A percentile compares a stretch with the other conserved stretches of the same genome.
These are phyloP conservation scores for Blastobotrys parvus DNA, from an alignment of 805 yeast species.

Conservation along the genomic window DNA sequence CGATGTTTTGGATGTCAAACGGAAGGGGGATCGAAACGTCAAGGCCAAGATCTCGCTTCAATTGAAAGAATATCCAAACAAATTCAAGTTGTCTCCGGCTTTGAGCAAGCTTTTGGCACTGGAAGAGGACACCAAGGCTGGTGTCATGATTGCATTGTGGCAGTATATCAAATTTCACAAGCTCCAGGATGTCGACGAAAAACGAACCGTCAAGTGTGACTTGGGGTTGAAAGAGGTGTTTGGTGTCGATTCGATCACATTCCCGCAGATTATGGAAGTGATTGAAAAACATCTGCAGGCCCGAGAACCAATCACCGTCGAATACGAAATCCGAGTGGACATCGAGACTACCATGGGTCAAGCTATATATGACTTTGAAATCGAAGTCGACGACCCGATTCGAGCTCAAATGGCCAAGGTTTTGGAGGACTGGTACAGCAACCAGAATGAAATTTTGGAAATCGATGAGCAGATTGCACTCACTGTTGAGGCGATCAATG, in stretches of 20 bases:
- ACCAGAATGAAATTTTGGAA: conserved; percentile 35
- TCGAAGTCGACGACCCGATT: conserved; percentile 37
- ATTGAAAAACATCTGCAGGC: conserved; percentile 64
- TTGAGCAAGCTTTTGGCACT: conserved; percentile 67
- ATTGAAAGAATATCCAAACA: conserved; percentile 66
- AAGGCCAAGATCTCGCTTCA: conserved; percentile 69
- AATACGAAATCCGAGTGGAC: conserved; percentile 69
- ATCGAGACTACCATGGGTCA: conserved; percentile 71
- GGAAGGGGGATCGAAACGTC: conserved; percentile 62
- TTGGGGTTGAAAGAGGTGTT: conserved; percentile 37
- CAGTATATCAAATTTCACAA: conserved; percentile 64
- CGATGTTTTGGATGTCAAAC: conserved; percentile 83
- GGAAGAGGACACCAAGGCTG: conserved; percentile 77
- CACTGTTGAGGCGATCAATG: conserved; percentile 43
- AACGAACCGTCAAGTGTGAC: conserved; percentile 45
- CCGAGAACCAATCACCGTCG: conserved; percentile 67
- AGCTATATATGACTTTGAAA: conserved; percentile 65
- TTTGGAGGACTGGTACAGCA: conserved; percentile 32
- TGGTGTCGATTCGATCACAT: conserved; percentile 45
- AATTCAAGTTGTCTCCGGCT: conserved; percentile 54
- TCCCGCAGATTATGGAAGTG: conserved; percentile 64
- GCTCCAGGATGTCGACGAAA: conserved; percentile 50
- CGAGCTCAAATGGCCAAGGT: conserved; percentile 30
- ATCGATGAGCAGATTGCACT: conserved; percentile 38
- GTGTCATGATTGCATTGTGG: conserved; percentile 71